A percentile compares a stretch with the other conserved stretches of the same genome.
phyloP scores from a whole-genome alignment of 129 eudicot species.

The Escallonia herrerae region DNA sequence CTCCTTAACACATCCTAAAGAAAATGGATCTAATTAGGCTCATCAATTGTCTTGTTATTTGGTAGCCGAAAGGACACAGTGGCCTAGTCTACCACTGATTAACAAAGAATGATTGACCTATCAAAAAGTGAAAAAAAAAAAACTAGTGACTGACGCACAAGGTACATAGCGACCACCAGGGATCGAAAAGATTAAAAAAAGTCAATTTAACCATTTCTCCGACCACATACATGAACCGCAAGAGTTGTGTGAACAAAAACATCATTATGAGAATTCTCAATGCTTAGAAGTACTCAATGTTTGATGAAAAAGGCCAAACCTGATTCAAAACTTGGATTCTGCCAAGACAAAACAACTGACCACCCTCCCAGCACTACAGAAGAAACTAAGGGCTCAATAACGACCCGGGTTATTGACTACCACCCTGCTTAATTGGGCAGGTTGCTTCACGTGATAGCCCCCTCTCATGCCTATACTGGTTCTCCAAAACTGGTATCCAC shows the following conservation, averaged over 20 bases:
- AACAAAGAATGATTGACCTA: not conserved
- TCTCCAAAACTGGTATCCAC: slow-evolving; percentile 1
- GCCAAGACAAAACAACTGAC: not conserved
- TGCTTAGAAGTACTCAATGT: not conserved
- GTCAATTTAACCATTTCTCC: not conserved
- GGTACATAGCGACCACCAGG: not conserved
- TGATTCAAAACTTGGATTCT: slow-evolving; percentile 5
- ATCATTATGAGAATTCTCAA: not conserved
- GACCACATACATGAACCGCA: not conserved
- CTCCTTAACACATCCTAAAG: too few species aligned
- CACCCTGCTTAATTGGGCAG: not conserved
- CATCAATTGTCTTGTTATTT: not conserved
- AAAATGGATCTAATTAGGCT: too few species aligned
- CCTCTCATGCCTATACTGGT: not conserved
- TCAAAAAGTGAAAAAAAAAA: not conserved
- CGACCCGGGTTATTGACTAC: not conserved
- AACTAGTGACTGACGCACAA: not conserved
- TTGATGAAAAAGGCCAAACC: not conserved
- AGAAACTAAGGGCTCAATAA: slow-evolving; percentile 2
- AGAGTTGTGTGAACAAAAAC: not conserved
- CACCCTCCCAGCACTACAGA: not conserved
- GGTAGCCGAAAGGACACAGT: not conserved
- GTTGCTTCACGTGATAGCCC: not conserved
- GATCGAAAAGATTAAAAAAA: not conserved
- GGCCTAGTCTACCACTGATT: not conserved